phyloP scores from a whole-genome alignment of 2,329 filamentous ascomycete species.

The Botrytis sinoallii region DNA sequence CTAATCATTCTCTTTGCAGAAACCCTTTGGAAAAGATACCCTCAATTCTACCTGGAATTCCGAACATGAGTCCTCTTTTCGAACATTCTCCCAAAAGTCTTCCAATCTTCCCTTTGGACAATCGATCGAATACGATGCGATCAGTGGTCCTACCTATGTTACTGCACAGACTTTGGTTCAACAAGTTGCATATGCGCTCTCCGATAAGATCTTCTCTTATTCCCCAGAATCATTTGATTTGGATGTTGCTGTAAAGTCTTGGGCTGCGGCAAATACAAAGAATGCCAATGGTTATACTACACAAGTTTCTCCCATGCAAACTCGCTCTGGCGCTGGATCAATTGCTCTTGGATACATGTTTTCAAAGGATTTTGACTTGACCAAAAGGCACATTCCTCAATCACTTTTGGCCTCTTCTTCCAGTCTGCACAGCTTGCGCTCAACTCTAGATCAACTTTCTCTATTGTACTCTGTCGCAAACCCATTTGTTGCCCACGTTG shows the following conservation, averaged over 20 bases:
- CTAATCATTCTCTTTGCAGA: slow-evolving; percentile 23
- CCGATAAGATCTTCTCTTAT: slow-evolving; percentile 96
- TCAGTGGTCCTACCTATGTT: slow-evolving; percentile 86
- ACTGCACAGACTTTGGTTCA: slow-evolving; percentile 92
- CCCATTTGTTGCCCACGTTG: slow-evolving; percentile 88
- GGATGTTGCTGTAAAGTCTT: slow-evolving; percentile 76
- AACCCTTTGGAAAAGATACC: slow-evolving; percentile 31
- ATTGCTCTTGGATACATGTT: slow-evolving; percentile 97
- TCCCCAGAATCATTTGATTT: slow-evolving; percentile 92
- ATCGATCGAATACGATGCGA: slow-evolving; percentile 52
- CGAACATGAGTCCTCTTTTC: slow-evolving; percentile 28
- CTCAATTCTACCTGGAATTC: slow-evolving; percentile 36
- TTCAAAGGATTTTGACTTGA: slow-evolving; percentile 91
- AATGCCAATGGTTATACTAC: slow-evolving; percentile 84
- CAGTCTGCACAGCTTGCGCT: slow-evolving; percentile 74
- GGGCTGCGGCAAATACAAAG: slow-evolving; percentile 65
- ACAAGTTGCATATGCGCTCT: slow-evolving; percentile 91
- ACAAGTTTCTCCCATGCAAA: slow-evolving; percentile 76
- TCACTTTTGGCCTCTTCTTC: slow-evolving; percentile 83
- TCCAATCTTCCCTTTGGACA: slow-evolving; percentile 58
- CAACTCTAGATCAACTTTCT: slow-evolving; percentile 86
- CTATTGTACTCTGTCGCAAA: slow-evolving; percentile 88
- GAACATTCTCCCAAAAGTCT: slow-evolving; percentile 40
- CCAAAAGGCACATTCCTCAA: slow-evolving; percentile 88
- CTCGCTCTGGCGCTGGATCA: slow-evolving; percentile 81